Evolutionary conservation across 768 basidiomycete species (phyloP), one percentile per base, ranked within the genome.

Genomic region (Megacollybia marginata): DNA sequence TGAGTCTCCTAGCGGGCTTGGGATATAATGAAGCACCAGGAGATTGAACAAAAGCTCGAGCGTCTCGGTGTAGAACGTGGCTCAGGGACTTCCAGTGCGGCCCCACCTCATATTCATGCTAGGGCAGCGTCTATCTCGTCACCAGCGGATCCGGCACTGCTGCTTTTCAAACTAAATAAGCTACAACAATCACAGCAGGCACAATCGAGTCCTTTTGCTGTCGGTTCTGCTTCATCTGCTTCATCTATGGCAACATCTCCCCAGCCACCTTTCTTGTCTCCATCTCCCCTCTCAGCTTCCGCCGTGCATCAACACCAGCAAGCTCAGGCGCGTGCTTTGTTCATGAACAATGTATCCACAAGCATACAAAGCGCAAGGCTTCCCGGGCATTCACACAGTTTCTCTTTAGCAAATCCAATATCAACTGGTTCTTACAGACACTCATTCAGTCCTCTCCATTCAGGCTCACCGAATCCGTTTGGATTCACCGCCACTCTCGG

Each of bases 41-140:
- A 76, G 44, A 88, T 92, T 13, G 90, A 92, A 60, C 82, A 85
- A 63, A 92, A 88, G 67, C 68, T 92, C 32, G 81, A 87, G 65
- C 83, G 76, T 55, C 68, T 92, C 38, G 90, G 90, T 19, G 82
- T 92, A 2, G 88, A 90, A 63, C 78, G 76, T 54, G 79, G 81
- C 36, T 61, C 65, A 23, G 69, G 70, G 31, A 69, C 72, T 50
- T 72, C 75, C 13, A 78, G 75, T 56, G 23, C 6, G 6, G 68
- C 67, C 45, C 61, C 81, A 47, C 74, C 81, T 40, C 75, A 80
- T 58, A 79, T 86, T 40, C 89, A 90, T 63, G 84, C 82, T 44
- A 80, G 90, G 52, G 88, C 90, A 52, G 85, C 88, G 48, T 92
- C 89, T 55, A 88, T 92, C 66, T 92, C 90, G 2, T 91, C 88